Base-by-base conservation (phyloP, 106 monocot genomes). In the Chionographis japonica region DNA sequence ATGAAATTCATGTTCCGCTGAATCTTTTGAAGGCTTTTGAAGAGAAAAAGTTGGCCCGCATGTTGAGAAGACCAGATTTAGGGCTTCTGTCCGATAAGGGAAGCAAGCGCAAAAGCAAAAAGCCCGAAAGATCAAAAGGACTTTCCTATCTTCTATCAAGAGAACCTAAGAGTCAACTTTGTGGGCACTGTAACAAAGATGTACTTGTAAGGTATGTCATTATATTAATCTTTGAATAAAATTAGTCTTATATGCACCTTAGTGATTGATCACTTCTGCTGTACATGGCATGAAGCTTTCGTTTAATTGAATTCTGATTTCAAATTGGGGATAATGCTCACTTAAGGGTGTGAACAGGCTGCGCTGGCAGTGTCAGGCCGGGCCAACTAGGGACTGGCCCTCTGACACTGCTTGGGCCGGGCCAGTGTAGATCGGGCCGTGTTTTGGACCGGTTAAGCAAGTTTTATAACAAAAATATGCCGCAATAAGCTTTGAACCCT, bases 1-100 rank as follows among this genome's bases (percentile, higher is more conserved):
- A 70, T 75, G 98, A 98, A 77, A 65, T 69, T 70, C 37, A 83
- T 79, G 74, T 98, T 72, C 98, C 98, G 66, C 55, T 98, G 37
- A 68, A 75, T 69, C 77, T 92, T 54, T 55, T 98, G 35, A 93
- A 83, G 77, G 67, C 74, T 54, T 98, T 74, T 79, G 98, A 98
- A 81, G 83, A 79, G 54, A 93, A 70, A 72, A 85, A 83, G 37
- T 58, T 92, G 40, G 77, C 75, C 14, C 80, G 84, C n/a, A 70
- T 63, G 65, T 58, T 67, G 40, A 90, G 80, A 68, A 90, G 77
- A 66, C 61, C 40, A 56, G 73, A 76, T 68, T 49, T 73, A 65
- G 70, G 68, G 27, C n/a, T 62, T 4, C 46, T 61, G 60, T 81
- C 50, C 17, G 66, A 70, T 50, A 76, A 88, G 54, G 60, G 57